Conservation (phyloP, 257 asterid genomes). For the Nicotiana benthamiana region DNA sequence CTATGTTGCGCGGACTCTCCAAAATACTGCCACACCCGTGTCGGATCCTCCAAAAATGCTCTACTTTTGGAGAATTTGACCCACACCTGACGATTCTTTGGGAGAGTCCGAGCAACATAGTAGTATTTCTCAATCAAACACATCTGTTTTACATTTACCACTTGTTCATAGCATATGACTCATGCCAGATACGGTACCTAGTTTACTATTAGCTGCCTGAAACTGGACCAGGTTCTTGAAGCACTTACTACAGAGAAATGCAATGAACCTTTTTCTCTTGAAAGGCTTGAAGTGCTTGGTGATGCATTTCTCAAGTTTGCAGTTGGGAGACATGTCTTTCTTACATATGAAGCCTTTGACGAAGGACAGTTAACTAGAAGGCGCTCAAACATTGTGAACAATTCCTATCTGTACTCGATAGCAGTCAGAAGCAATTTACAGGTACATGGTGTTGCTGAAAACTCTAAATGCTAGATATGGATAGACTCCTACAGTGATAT, state of each 20-base stretch:
- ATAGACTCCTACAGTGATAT: background rate
- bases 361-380: slow-evolving; percentile 92
- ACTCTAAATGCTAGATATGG: slow-evolving; percentile 4
- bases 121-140: background rate
- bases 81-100: too few species aligned
- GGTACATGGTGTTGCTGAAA: slow-evolving; percentile 36
- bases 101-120: too few species aligned
- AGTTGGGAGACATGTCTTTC: slow-evolving; percentile 83
- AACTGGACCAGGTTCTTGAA: slow-evolving; percentile 79
- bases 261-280: slow-evolving; percentile 75
- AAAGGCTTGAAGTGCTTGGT: slow-evolving; percentile 98
- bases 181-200: slow-evolving; percentile 9
- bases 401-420: slow-evolving; percentile 58
- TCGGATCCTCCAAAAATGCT: too few species aligned
- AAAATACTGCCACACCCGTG: too few species aligned
- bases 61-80: too few species aligned
- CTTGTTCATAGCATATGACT: background rate
- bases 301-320: slow-evolving; percentile 96
- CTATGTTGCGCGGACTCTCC: background rate
- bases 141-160: slow-evolving; percentile 1
- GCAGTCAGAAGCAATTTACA: slow-evolving; percentile 60
- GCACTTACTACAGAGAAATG: slow-evolving; percentile 96
- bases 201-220: slow-evolving; percentile 18
- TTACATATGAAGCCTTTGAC: slow-evolving; percentile 56
- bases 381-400: slow-evolving; percentile 82